Conservation (phyloP, 345 rosid genomes). For the Eucalyptus marginata region DNA sequence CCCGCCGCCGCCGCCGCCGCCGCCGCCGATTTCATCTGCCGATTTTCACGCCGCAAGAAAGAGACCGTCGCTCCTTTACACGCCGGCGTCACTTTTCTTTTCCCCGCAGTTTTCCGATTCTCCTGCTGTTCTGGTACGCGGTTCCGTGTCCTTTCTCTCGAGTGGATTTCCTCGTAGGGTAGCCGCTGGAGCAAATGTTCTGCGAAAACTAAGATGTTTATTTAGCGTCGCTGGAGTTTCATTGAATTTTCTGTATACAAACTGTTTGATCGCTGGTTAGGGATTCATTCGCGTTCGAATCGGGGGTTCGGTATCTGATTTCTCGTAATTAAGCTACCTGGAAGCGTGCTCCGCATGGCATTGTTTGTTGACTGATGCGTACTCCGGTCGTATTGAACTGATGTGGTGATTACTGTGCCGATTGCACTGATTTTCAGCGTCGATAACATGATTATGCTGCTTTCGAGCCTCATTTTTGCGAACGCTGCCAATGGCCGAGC, state of each 20-base stretch:
- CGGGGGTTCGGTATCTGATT: background rate
- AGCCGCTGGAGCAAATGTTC: background rate
- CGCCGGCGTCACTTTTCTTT: background rate
- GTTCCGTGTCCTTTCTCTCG: background rate
- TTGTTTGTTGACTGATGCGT: background rate
- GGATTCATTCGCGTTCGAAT: background rate
- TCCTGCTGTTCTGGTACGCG: background rate
- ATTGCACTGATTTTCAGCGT: background rate
- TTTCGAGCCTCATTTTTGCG: background rate
- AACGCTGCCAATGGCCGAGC: background rate
- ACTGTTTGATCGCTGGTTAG: background rate
- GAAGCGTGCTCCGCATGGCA: background rate
- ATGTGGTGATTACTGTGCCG: background rate
- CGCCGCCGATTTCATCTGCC: background rate
- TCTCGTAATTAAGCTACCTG: background rate
- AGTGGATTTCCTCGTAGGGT: background rate
- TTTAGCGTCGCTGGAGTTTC: background rate
- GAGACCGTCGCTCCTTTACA: background rate
- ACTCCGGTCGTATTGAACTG: background rate
- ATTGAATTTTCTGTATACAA: background rate
- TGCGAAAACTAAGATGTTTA: background rate
- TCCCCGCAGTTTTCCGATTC: background rate
- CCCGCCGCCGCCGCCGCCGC: background rate
- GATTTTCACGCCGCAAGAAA: background rate
- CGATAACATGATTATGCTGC: background rate